Conservation (phyloP, 306 rosid genomes). For the Trifolium pratense region DNA sequence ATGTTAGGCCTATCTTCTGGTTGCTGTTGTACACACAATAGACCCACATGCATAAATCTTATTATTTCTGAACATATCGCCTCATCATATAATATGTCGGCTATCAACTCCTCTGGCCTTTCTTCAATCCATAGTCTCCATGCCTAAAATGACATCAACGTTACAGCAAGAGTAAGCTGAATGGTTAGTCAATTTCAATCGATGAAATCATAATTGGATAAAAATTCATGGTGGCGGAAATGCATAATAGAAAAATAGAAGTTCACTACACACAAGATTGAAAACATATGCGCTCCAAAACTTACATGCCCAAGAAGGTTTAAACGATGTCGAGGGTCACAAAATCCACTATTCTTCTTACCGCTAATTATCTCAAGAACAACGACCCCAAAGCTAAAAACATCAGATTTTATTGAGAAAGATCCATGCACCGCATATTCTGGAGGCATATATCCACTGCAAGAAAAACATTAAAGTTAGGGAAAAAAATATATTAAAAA, state of each 20-base stretch:
- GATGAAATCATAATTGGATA: background rate
- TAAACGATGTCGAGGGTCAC: slow-evolving; percentile 10
- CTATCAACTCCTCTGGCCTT: background rate
- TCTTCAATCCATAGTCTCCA: slow-evolving; percentile 27
- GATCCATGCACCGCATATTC: slow-evolving; percentile 5
- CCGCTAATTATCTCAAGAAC: slow-evolving; percentile 7
- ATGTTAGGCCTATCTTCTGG: slow-evolving; percentile 30
- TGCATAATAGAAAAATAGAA: too few relatives aligned
- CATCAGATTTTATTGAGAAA: background rate
- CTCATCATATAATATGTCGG: background rate
- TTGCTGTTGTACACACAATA: slow-evolving; percentile 18
- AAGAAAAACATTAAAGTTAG: background rate
- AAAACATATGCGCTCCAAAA: background rate
- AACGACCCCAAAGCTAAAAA: slow-evolving; percentile 6
- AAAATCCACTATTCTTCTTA: background rate
- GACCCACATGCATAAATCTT: slow-evolving; percentile 19
- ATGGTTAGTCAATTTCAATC: background rate
- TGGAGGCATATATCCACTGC: background rate
- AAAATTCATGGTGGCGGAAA: too few relatives aligned
- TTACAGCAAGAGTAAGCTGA: background rate
- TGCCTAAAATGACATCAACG: slow-evolving; percentile 3
- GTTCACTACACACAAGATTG: too few relatives aligned
- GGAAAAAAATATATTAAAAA: background rate
- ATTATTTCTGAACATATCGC: slow-evolving; percentile 8
- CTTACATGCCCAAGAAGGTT: slow-evolving; percentile 15